Conservation (phyloP, 2,329 filamentous ascomycete species). For the Pseudogymnoascus sp. region DNA sequence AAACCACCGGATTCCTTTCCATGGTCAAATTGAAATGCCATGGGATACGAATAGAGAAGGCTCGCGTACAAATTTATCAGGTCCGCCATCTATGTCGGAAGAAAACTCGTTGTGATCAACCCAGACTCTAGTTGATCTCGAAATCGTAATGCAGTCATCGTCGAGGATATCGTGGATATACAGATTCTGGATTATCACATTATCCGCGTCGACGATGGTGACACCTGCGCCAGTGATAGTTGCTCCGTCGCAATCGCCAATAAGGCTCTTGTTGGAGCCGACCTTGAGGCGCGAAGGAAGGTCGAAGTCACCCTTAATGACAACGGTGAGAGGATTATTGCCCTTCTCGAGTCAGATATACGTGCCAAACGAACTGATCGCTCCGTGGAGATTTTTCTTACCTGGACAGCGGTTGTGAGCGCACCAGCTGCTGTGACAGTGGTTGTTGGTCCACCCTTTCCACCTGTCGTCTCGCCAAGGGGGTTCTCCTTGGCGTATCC, state of each 20-base stretch:
- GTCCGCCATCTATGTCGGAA: slow-evolving; percentile 30
- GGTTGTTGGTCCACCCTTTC: slow-evolving; percentile 36
- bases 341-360: slow-evolving; percentile 25
- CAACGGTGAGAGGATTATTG: slow-evolving; percentile 36
- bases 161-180: slow-evolving; percentile 42
- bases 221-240: slow-evolving; percentile 40
- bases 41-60: neutral
- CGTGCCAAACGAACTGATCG: neutral
- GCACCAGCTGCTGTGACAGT: slow-evolving; percentile 39
- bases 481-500: slow-evolving; percentile 10
- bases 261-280: slow-evolving; percentile 39
- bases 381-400: slow-evolving; percentile 23
- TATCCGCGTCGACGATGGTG: slow-evolving; percentile 39
- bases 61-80: slow-evolving; percentile 27
- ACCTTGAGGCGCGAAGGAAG: slow-evolving; percentile 18
- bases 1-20: neutral
- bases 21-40: neutral
- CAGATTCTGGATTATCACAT: slow-evolving; percentile 52
- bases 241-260: slow-evolving; percentile 30
- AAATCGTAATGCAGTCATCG: slow-evolving; percentile 46
- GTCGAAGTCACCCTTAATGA: slow-evolving; percentile 34
- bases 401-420: slow-evolving; percentile 32
- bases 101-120: slow-evolving; percentile 39
- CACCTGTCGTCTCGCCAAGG: slow-evolving; percentile 35
- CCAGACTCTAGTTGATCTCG: slow-evolving; percentile 42